Base-by-base conservation (phyloP, 2,329 filamentous ascomycete species). In the Exophiala dermatitidis region DNA sequence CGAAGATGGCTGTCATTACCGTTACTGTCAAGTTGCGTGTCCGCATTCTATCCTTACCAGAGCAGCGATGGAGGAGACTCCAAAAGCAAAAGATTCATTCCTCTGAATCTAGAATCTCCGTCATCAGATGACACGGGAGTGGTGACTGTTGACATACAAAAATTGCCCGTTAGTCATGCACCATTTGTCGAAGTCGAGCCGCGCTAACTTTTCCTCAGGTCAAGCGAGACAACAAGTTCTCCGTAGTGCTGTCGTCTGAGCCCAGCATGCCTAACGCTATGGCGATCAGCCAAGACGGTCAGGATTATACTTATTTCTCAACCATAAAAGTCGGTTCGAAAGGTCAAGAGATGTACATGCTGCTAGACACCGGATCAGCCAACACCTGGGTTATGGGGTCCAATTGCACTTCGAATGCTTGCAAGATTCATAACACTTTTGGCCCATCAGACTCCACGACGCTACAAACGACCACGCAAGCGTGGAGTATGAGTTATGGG, bases 351-450 rank as follows among this genome's bases (percentile, higher is more conserved):
- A 77, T 79, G 68, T 74, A 74, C 64, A 69, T 81, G 65, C 65
- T 80, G 50, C 63, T 81, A 9, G 78, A 81, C 63, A 77, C 77
- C 0, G 78, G 77, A 5, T 75, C 77, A 9, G 73, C 75, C 12
- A 88, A 87, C 53, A 89, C 84, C 8, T 95, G 90, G 90, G 81
- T 95, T 19, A 93, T 93, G 81, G 80, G 84, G 31, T 74, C 81
- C 10, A 72, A 77, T 50, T 95, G 90, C 72, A 75, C 68, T 10
- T 81, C 81, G 2, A 68, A 75, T 28, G 79, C 87, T 3, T 95
- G 90, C 67, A 66, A 70, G 31, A 73, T 76, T 60, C 90, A 95
- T 67, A 82, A 82, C 63, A 81, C 78, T 0, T 91, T 88, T 65
- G 85, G 85, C 9, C 66, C 77, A 3, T 69, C 72, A 2, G 79